Evolutionary conservation across 345 rosid genomes (phyloP).

Genomic region (Iberis pinnata): DNA sequence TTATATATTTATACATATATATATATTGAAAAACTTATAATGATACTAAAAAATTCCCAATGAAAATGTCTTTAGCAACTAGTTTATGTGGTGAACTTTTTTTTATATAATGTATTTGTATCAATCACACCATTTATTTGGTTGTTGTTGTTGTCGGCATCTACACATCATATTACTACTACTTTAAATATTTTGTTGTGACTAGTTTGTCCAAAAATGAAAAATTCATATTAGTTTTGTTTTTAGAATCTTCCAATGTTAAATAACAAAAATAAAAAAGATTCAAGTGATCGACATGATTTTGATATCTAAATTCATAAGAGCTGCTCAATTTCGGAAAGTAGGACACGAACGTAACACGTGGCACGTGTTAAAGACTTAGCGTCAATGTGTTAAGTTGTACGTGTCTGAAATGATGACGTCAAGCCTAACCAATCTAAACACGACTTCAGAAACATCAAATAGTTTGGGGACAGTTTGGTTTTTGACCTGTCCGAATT

Average conservation of each 20-base stretch:
- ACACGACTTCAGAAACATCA: neutral
- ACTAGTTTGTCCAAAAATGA: too few relatives aligned
- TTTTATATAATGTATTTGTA: too few relatives aligned
- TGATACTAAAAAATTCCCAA: too few relatives aligned
- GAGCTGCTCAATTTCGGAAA: constrained; percentile 1
- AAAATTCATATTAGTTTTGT: too few relatives aligned
- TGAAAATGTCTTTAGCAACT: too few relatives aligned
- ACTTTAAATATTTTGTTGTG: too few relatives aligned
- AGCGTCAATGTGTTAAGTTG: neutral
- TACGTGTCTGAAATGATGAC: constrained; percentile 31
- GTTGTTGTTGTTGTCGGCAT: too few relatives aligned
- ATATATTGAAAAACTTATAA: too few relatives aligned
- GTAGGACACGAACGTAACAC: constrained; percentile 15
- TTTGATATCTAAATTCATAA: neutral
- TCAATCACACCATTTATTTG: too few relatives aligned
- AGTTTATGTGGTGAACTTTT: too few relatives aligned
- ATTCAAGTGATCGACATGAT: neutral
- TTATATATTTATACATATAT: too few relatives aligned
- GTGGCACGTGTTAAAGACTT: constrained; percentile 11
- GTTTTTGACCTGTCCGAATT: constrained; percentile 10
- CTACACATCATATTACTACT: too few relatives aligned
- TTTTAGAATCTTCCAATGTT: neutral
- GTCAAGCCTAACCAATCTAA: constrained; percentile 10
- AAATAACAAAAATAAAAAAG: neutral
- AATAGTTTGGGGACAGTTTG: constrained; percentile 13